Evolutionary conservation across 805 yeast genomes (phyloP), one percentile per base, ranked within the genome.

Genomic region (Sporopachydermia lactativora): DNA sequence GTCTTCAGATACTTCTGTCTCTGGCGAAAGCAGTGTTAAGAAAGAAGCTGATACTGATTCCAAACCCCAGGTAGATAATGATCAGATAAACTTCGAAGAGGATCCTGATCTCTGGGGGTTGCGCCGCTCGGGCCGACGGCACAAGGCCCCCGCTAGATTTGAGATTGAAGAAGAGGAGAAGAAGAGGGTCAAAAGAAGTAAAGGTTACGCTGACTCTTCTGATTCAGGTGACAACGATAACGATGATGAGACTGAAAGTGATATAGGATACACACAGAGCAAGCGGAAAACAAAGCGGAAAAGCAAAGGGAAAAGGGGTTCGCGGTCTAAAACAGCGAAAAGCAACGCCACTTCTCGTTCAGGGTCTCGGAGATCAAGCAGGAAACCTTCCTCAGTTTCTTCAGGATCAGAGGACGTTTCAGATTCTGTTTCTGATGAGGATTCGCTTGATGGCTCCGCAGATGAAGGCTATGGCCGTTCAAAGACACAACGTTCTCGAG

Each of bases 81-180:
- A 24, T 8, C n/a, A n/a, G n/a, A 24, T 24, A 16, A 15, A 18
- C n/a, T 39, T 35, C n/a, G 17, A 40, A 41, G 70, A 64, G 39
- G 77, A 81, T 54, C 94, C 94, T 1, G 94, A 81, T 53, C 64
- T 82, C n/a, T 82, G 82, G 50, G 94, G 94, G 1, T 64, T 82
- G 41, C 72, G 94, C 59, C 69, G 94, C 48, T 78, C 88, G 3
- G 75, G 76, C 36, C 65, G 92, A 51, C 74, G 79, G 5, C 65
- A 76, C 44, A 49, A 60, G 3, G 52, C 51, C 37, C 62, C 64
- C 15, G 59, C 16, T 13, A 14, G 39, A 11, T 36, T 36, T 14
- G 28, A 36, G 5, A 36, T 36, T n/a, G 34, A 36, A 17, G 41
- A 28, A 16, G 38, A 36, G 1, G 45, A 43, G 35, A 36, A 28